Conservation (phyloP, 1,284 basidiomycete species). For the Trichosporon sp. region DNA sequence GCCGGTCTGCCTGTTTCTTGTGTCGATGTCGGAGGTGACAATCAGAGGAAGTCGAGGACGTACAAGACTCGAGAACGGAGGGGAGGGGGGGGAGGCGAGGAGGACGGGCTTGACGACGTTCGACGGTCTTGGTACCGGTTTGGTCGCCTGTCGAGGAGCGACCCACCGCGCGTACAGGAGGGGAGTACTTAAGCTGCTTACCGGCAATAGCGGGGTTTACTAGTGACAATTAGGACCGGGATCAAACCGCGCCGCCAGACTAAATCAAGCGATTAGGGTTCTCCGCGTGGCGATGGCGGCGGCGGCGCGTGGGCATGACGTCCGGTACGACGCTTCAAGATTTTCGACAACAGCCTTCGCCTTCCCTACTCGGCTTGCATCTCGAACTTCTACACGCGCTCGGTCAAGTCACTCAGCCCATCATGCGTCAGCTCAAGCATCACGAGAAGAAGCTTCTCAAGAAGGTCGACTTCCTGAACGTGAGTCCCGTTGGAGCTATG, state of each 20-base stretch:
- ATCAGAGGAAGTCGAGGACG: neutral
- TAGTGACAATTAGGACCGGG: conserved; percentile 2
- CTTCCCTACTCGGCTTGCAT: neutral
- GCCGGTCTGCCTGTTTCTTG: neutral
- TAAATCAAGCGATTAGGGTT: conserved; percentile 3
- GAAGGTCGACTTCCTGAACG: conserved; percentile 89
- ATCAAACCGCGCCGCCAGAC: neutral
- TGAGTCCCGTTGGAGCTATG: conserved; percentile 48
- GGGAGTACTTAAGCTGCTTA: neutral
- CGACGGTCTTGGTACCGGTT: conserved; percentile 1
- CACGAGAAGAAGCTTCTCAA: conserved; percentile 92
- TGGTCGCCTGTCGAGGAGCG: conserved; percentile 2
- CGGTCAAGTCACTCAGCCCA: neutral
- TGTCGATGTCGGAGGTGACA: neutral
- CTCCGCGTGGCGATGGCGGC: neutral
- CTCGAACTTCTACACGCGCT: neutral
- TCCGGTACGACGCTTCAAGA: neutral
- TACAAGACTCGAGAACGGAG: neutral
- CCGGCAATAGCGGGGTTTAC: conserved; percentile 4
- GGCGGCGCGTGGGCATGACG: conserved; percentile 5
- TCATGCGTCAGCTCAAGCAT: conserved; percentile 82
- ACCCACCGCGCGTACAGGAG: neutral
- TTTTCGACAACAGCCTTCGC: conserved; percentile 1
- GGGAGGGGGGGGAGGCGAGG: neutral
- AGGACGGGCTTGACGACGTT: conserved; percentile 6